phyloP scores from a whole-genome alignment of 495 filamentous ascomycete genomes.

The Polyplosphaeria fusca region DNA sequence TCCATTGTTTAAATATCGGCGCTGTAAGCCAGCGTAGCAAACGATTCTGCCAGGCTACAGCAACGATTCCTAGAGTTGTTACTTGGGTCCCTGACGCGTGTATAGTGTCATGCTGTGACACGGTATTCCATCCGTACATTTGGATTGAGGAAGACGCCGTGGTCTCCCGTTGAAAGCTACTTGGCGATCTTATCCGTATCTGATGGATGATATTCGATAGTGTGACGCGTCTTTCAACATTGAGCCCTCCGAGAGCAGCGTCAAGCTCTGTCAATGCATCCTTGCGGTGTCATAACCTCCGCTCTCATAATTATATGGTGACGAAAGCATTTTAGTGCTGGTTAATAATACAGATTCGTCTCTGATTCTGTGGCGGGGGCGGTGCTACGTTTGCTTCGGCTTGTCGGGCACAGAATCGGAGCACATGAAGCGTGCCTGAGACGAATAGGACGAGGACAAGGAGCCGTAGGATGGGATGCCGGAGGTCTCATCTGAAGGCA shows the following conservation, averaged over 20 bases:
- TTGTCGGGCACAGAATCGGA: not conserved
- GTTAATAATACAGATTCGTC: constrained; percentile 59
- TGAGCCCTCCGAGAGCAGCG: constrained; percentile 48
- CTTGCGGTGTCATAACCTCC: constrained; percentile 69
- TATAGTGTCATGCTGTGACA: not conserved
- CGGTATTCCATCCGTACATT: constrained; percentile 30
- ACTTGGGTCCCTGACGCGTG: constrained; percentile 30
- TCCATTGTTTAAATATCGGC: not conserved
- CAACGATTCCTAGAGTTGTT: constrained; percentile 27
- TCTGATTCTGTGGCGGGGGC: constrained; percentile 2
- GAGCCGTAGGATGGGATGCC: constrained; percentile 5
- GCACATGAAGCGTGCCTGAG: constrained; percentile 3
- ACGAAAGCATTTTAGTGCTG: constrained; percentile 73
- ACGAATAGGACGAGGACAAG: constrained; percentile 4
- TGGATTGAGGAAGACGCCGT: constrained; percentile 34
- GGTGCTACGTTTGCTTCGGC: not conserved
- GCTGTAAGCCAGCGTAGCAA: not conserved
- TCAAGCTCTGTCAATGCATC: constrained; percentile 61
- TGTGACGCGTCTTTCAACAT: constrained; percentile 54
- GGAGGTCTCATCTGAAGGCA: not conserved
- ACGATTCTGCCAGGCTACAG: constrained; percentile 8
- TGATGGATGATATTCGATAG: constrained; percentile 51
- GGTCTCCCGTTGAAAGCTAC: constrained; percentile 23
- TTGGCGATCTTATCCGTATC: constrained; percentile 52
- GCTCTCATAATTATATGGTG: constrained; percentile 65